These are phyloP conservation scores for Teratosphaeria zuluensis DNA, from an alignment of 2,329 filamentous ascomycete species.

Conservation along the genomic window DNA sequence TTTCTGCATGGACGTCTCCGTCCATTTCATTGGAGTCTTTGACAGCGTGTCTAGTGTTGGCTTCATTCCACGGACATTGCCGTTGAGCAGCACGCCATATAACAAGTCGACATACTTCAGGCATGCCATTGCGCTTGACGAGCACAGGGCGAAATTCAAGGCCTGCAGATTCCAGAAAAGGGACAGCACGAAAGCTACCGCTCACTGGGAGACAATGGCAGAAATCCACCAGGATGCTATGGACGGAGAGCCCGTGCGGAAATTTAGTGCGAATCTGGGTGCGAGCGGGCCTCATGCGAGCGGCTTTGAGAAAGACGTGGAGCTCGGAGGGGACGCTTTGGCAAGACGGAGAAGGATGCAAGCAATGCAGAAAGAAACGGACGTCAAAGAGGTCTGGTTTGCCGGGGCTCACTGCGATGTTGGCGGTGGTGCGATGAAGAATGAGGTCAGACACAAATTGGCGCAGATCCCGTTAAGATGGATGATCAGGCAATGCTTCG, in stretches of 20 bases:
- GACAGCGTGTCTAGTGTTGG: slow-evolving; percentile 36
- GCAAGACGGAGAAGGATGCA: neutral
- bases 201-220: slow-evolving; percentile 10
- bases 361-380: slow-evolving; percentile 14
- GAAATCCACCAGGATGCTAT: slow-evolving; percentile 3
- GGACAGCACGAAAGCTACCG: neutral
- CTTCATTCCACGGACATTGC: slow-evolving; percentile 31
- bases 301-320: slow-evolving; percentile 4
- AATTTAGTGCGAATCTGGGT: slow-evolving; percentile 1
- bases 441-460: slow-evolving; percentile 34
- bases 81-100: slow-evolving; percentile 29
- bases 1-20: slow-evolving; percentile 34
- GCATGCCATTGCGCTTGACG: slow-evolving; percentile 37
- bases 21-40: slow-evolving; percentile 37
- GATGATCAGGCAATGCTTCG: slow-evolving; percentile 41
- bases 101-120: slow-evolving; percentile 31
- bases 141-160: slow-evolving; percentile 37
- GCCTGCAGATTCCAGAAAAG: slow-evolving; percentile 23
- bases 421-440: slow-evolving; percentile 35
- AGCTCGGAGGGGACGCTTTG: neutral
- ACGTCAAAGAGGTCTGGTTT: slow-evolving; percentile 35
- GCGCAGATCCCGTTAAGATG: slow-evolving; percentile 37
- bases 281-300: neutral
- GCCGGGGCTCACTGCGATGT: slow-evolving; percentile 35
- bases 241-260: neutral